phyloP scores from a whole-genome alignment of 257 asterid species.

The Primulina eburnea region DNA sequence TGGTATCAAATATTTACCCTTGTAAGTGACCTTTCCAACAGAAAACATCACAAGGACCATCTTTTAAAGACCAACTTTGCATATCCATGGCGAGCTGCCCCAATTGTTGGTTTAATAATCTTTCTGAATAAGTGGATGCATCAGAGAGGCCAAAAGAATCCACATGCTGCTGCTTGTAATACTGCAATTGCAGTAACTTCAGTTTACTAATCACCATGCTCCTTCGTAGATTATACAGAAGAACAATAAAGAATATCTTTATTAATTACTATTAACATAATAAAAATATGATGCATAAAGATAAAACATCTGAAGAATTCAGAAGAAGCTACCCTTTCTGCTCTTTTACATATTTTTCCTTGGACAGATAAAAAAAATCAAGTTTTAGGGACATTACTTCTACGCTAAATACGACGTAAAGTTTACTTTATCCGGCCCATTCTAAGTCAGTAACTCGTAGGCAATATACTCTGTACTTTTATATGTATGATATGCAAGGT shows the following conservation, averaged over 20 bases:
- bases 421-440: no score
- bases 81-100: constrained; percentile 67
- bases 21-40: constrained; percentile 87
- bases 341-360: neutral
- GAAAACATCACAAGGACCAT: constrained; percentile 43
- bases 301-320: constrained; percentile 7
- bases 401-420: neutral
- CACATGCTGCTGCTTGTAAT: constrained; percentile 41
- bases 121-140: constrained; percentile 37
- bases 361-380: neutral
- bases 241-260: neutral
- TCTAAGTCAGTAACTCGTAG: no score
- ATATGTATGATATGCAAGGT: no score
- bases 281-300: constrained; percentile 12
- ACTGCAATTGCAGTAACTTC: constrained; percentile 64
- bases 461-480: no score
- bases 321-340: constrained; percentile 5
- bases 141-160: constrained; percentile 33
- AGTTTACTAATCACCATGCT: constrained; percentile 53
- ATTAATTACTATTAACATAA: neutral
- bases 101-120: constrained; percentile 43
- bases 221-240: constrained; percentile 42
- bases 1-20: constrained; percentile 47
- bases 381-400: neutral
- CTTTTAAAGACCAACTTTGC: constrained; percentile 52